Base-by-base conservation (phyloP, 2,329 filamentous ascomycete genomes). In the Calonectria pseudoturangicola region DNA sequence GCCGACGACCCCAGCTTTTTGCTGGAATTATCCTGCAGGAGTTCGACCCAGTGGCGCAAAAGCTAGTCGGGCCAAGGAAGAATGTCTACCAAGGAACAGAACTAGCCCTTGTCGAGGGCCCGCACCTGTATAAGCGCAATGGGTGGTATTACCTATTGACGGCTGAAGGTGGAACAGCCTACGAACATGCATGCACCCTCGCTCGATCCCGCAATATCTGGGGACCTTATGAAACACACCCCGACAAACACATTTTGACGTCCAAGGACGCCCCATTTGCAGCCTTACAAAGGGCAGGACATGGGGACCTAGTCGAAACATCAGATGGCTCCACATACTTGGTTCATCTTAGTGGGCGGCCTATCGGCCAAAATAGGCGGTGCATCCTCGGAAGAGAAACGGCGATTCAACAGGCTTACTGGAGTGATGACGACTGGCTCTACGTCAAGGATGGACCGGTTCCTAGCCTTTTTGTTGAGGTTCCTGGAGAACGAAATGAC, bases 141-240 rank as follows among this genome's bases (percentile, higher is more conserved):
- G 89, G 87, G 9, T 90, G 87, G 85, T 92, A 92, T 75, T 92
- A 92, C 76, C 85, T 92, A 9, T 82, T 92, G 7, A 91, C 88
- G 0, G 90, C 90, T 3, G 90, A 92, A 77, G 90, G 89, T 30
- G 90, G 91, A 5, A 92, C 91, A 0, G 91, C 88, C 6, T 91
- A 90, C 72, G 86, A 88, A 0, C 92, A 93, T 76, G 88, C 90
- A 3, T 89, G 88, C 76, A 93, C 91, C 33, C 86, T 93, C 3
- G 83, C 92, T 72, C 85, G 89, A 65, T 85, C 87, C 7, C 79
- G 85, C 67, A 76, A 87, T 79, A 80, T 91, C 70, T 90, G 89
- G 85, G 92, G 92, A 0, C 91, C 92, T 0, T 94, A 92, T 81
- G 89, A 92, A 76, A 81, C 87, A 1, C 90, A 91, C 45, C 90